Conservation (phyloP, 805 yeast genomes). For the Yamadazyma tumulicola region DNA sequence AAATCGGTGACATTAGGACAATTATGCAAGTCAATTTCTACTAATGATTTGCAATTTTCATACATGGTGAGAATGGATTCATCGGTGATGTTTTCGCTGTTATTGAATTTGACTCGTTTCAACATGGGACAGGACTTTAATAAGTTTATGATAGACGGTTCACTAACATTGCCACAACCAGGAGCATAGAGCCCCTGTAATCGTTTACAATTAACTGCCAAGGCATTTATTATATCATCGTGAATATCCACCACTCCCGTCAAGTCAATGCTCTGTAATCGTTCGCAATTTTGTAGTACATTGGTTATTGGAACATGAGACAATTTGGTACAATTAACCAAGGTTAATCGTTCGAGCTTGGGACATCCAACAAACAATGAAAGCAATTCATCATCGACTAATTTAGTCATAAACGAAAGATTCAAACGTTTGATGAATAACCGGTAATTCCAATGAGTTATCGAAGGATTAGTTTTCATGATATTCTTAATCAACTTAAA, state of each 20-base stretch:
- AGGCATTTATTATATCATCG: conserved; percentile 65
- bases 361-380: conserved; percentile 61
- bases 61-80: conserved; percentile 57
- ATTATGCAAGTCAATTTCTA: conserved; percentile 85
- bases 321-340: conserved; percentile 73
- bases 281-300: conserved; percentile 61
- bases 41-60: conserved; percentile 70
- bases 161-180: conserved; percentile 70
- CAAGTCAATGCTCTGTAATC: conserved; percentile 81
- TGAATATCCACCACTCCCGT: conserved; percentile 65
- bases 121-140: conserved; percentile 66
- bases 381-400: conserved; percentile 63
- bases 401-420: conserved; percentile 66
- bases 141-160: conserved; percentile 56
- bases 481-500: conserved; percentile 54
- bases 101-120: conserved; percentile 79
- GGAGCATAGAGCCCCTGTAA: conserved; percentile 91
- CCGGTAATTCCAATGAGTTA: conserved; percentile 65
- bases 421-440: conserved; percentile 74
- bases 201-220: conserved; percentile 69
- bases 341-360: conserved; percentile 78
- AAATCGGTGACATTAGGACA: conserved; percentile 70
- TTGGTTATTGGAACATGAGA: conserved; percentile 57
- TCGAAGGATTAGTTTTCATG: conserved; percentile 43
- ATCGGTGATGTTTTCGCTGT: conserved; percentile 65